Evolutionary conservation across 169 alveolate genomes (phyloP), one percentile per base, ranked within the genome.

Genomic region (Plasmodium relictum): DNA sequence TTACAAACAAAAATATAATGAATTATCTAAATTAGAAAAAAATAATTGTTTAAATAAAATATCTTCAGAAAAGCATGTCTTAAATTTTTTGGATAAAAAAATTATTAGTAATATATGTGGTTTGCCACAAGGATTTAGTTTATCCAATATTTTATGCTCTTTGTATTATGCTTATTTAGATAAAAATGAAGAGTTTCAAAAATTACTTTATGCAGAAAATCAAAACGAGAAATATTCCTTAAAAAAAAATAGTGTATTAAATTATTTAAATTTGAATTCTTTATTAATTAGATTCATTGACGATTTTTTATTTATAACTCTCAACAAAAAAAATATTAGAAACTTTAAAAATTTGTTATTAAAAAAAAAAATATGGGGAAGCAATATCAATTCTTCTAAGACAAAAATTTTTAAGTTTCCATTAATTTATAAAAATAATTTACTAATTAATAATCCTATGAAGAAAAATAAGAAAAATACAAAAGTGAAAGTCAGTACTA

Each of bases 121-220:
- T 5, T 22, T 86, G 16, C 92, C 92, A 61, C 92, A 86, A 45
- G 92, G 92, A 10, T 86, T 86, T 56, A 58, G 70, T 20, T 71
- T 86, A 41, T 86, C 92, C 22, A 86, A 86, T 73, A 86, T 86
- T 3, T 24, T 86, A 14, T 86, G 92, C 6, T 69, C 92, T 42
- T 50, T 86, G 14, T 86, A 86, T 74, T 86, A 86, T 37, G 92
- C 86, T 22, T 71, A 86, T 37, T 65, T 86, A 41, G 92, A 86
- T 74, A 44, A 74, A 71, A 59, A 86, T 86, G 76, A 58, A 24
- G 88, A 86, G n/a, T 86, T 86, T 86, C 92, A 86, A 86, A 86
- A 86, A 16, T 39, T 86, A 42, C 71, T 83, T 16, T 44, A 56
- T 56, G 6, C 85, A 26, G 80, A 83, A 4, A 68, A 69, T 26